Evolutionary conservation across 768 basidiomycete species (phyloP).

Genomic region (Russula virescens): DNA sequence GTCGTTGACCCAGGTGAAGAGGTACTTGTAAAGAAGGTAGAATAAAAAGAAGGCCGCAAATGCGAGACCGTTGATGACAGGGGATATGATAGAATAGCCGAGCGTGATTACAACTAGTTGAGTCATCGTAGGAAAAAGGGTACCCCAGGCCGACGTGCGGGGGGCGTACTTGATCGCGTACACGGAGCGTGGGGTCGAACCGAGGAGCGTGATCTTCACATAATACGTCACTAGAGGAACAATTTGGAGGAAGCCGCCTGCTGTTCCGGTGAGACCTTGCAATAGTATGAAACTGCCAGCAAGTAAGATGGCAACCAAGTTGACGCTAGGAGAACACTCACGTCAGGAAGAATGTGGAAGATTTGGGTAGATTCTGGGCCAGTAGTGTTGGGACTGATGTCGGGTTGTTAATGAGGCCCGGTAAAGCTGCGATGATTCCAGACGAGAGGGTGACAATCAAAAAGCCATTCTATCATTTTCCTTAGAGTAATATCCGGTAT

Average conservation of each 20-base stretch:
- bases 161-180: constrained; percentile 78
- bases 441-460: constrained; percentile 82
- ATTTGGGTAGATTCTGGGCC: constrained; percentile 70
- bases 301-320: neutral
- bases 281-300: constrained; percentile 59
- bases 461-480: constrained; percentile 72
- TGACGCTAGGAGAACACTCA: constrained; percentile 31
- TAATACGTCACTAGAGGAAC: constrained; percentile 78
- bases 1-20: constrained; percentile 48
- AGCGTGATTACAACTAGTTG: constrained; percentile 77
- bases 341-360: constrained; percentile 90
- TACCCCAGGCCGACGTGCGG: constrained; percentile 66
- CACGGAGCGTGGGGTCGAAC: constrained; percentile 81
- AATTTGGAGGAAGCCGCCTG: constrained; percentile 74
- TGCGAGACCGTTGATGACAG: constrained; percentile 89
- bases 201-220: constrained; percentile 80
- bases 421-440: constrained; percentile 72
- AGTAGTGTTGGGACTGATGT: constrained; percentile 64
- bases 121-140: constrained; percentile 65
- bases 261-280: constrained; percentile 75
- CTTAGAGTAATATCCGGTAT: neutral
- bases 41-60: constrained; percentile 76
- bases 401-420: constrained; percentile 59
- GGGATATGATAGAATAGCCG: constrained; percentile 84
- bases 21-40: constrained; percentile 69